Evolutionary conservation across 1,139 yeast genomes (phyloP), one percentile per base, ranked within the genome.

Genomic region (Blastobotrys ciferrii): DNA sequence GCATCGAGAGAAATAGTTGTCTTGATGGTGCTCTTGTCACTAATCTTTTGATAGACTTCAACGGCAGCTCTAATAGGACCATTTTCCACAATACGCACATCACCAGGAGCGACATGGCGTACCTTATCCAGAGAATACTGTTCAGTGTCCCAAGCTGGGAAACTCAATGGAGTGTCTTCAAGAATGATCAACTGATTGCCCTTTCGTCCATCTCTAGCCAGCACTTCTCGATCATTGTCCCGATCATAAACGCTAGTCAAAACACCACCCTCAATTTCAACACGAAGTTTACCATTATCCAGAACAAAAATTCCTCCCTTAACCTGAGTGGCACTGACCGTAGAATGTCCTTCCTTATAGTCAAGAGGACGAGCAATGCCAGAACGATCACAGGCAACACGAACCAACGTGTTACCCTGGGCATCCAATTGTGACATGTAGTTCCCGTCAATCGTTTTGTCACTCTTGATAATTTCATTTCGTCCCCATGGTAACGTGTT

Each of bases 141-240:
- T 64, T 92, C 98, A 0, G 98, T 91, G 64, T 92, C 98, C 98
- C 98, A 92, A 1, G 98, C 98, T 44, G 91, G 96, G 81, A 83
- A 91, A 51, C 77, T 82, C 61, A 88, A 72, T 11, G 98, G 98
- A 55, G 88, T 87, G 65, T 92, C 98, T 56, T 89, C 92, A 61
- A 86, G 86, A 49, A 92, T 64, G 1, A 87, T 78, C 57, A 80
- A 82, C 65, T 86, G 95, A 61, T 87, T 87, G 32, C 89, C 96
- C 20, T 68, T 67, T 7, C 84, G 79, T 17, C 74, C 72, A 2
- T 77, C 70, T 3, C 74, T 58, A 53, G 85, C 87, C 51, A 91
- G 74, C 19, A 84, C 76, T 63, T 91, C 95, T 30, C 92, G 77
- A 19, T 78, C 75, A 47, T 75, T 73, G 2, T 69, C 71, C 36